Percentiles rank a stretch among this genome's conserved stretches.
Conservation (phyloP, 176 grass and related monocot genomes). For the Paspalum notatum region DNA sequence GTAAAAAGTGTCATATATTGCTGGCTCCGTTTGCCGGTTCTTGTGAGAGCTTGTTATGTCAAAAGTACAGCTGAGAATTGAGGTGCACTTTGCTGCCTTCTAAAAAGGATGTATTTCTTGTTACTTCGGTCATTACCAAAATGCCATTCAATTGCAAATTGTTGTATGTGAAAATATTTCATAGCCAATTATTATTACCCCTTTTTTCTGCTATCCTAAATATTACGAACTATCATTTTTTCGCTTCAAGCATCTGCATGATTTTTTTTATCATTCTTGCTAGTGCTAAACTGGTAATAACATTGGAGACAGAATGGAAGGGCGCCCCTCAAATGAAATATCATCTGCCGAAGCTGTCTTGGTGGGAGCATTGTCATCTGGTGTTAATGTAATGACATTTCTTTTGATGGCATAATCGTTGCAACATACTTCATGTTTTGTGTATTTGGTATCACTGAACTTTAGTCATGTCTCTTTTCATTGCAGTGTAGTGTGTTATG, state of each 20-base stretch:
- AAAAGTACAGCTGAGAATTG: background rate
- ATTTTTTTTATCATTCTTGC: conserved; percentile 15
- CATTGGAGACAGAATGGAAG: conserved; percentile 49
- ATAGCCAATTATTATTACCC: background rate
- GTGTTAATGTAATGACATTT: conserved; percentile 66
- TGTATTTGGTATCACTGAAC: conserved; percentile 4
- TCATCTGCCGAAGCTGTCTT: conserved; percentile 81
- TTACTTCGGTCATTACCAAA: background rate
- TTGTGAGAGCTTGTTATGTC: background rate
- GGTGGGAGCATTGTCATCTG: conserved; percentile 84
- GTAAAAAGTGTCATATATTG: background rate
- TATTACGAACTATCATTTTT: background rate
- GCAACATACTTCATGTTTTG: background rate
- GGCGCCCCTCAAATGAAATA: conserved; percentile 42
- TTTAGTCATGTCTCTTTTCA: background rate
- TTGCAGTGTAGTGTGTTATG: background rate
- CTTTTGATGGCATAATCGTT: background rate
- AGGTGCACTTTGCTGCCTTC: background rate
- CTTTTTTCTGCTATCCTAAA: background rate
- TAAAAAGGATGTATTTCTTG: background rate
- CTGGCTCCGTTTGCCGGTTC: background rate
- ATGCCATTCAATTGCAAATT: background rate
- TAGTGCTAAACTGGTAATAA: background rate
- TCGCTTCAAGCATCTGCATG: background rate
- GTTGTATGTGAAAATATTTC: background rate